Percentiles rank a stretch among this genome's conserved stretches.
These are phyloP conservation scores for Saprolegnia parasitica DNA, from an alignment of 352 stramenopile genomes.

Conservation along the genomic window DNA sequence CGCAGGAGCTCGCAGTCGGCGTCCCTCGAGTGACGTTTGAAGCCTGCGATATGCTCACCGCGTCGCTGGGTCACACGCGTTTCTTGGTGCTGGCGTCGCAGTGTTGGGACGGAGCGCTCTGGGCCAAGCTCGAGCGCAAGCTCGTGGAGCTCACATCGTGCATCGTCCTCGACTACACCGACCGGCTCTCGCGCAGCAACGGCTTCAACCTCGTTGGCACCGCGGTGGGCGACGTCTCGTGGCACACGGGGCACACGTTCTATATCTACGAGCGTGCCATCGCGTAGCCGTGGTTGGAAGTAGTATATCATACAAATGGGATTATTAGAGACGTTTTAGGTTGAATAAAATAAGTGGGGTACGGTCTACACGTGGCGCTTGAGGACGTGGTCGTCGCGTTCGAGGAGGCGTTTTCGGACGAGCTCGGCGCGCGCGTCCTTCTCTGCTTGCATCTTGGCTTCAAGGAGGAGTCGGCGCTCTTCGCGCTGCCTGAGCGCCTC, in stretches of 20 bases:
- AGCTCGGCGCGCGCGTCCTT: slow-evolving; percentile 9
- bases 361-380: slow-evolving; percentile 3
- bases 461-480: slow-evolving; percentile 12
- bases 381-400: slow-evolving; percentile 25
- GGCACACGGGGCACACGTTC: slow-evolving; percentile 7
- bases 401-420: slow-evolving; percentile 5
- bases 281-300: too few species aligned
- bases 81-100: slow-evolving; percentile 56
- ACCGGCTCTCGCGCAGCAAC: slow-evolving; percentile 27
- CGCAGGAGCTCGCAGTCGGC: slow-evolving; percentile 24
- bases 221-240: slow-evolving; percentile 6
- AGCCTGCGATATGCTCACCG: slow-evolving; percentile 43
- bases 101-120: slow-evolving; percentile 48
- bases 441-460: slow-evolving; percentile 14
- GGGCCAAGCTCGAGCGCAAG: slow-evolving; percentile 37
- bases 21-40: slow-evolving; percentile 34
- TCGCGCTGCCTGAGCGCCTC: slow-evolving; percentile 18
- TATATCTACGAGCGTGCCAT: background rate
- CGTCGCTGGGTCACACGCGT: slow-evolving; percentile 30
- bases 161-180: slow-evolving; percentile 57
- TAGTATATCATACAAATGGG: background rate
- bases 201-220: slow-evolving; percentile 34
- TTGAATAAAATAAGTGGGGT: slow-evolving; percentile 19
- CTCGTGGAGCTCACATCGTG: slow-evolving; percentile 36
- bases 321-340: slow-evolving; percentile 19